phyloP scores from a whole-genome alignment of 352 stramenopile genomes.

The Globisporangium spiculum region DNA sequence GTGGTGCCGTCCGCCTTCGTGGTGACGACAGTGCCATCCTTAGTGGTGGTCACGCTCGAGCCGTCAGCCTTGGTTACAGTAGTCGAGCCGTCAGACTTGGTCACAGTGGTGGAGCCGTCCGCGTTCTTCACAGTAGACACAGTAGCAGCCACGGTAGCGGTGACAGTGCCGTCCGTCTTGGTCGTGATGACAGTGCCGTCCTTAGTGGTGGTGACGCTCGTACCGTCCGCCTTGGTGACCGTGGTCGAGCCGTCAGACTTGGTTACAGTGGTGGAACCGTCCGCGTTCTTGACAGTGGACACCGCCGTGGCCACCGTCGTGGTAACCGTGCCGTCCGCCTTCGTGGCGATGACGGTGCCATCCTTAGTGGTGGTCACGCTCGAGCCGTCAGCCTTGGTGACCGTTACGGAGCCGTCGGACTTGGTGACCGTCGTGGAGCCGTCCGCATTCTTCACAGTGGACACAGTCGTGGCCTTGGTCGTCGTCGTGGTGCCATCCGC shows the following conservation, averaged over 20 bases:
- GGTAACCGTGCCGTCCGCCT: slow-evolving; percentile 7
- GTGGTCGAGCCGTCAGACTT: too few species aligned
- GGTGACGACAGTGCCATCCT: slow-evolving; percentile 6
- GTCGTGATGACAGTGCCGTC: too few species aligned
- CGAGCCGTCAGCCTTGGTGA: slow-evolving; percentile 10
- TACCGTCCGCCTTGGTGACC: too few species aligned
- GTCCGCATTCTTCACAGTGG: slow-evolving; percentile 17
- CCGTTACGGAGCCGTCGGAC: slow-evolving; percentile 14
- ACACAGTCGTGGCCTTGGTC: slow-evolving; percentile 10
- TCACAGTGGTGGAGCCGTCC: slow-evolving; percentile 18
- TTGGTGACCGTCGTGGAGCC: slow-evolving; percentile 17
- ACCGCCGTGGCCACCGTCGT: slow-evolving; percentile 8
- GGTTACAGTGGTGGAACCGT: too few species aligned
- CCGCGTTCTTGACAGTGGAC: slow-evolving; percentile 2
- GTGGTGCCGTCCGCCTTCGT: slow-evolving; percentile 13
- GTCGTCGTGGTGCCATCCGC: slow-evolving; percentile 8
- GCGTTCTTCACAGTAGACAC: slow-evolving; percentile 2
- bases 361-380: slow-evolving; percentile 10
- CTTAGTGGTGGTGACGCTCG: too few species aligned
- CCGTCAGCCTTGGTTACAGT: slow-evolving; percentile 15
- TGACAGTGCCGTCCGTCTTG: too few species aligned
- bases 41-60: slow-evolving; percentile 10
- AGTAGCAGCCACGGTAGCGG: too few species aligned
- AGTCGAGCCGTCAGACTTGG: slow-evolving; percentile 13
- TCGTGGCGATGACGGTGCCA: slow-evolving; percentile 7